Percentiles rank a stretch among this genome's conserved stretches.
phyloP scores from a whole-genome alignment of 176 grass and related monocot genomes.

The Eleusine coracana region DNA sequence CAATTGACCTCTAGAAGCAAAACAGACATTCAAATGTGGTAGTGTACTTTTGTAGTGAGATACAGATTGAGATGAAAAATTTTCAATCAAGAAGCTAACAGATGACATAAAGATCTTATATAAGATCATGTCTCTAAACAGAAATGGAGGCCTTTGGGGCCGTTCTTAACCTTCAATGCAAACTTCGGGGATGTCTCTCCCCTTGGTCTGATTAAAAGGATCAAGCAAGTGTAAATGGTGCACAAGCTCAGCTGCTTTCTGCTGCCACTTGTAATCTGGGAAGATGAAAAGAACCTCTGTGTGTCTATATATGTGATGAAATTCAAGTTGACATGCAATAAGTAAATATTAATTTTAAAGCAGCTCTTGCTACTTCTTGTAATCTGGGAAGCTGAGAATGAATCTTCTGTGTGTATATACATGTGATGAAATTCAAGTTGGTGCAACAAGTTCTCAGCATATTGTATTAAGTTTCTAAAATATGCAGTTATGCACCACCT shows the following conservation, averaged over 20 bases:
- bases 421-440: neutral
- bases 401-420: too few relatives aligned
- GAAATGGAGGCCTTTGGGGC: neutral
- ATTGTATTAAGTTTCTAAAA: neutral
- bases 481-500: conserved; percentile 9
- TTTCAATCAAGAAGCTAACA: neutral
- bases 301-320: neutral
- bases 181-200: neutral
- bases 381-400: too few relatives aligned
- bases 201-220: neutral
- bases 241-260: neutral
- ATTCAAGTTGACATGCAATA: neutral
- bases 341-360: too few relatives aligned
- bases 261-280: neutral
- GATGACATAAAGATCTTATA: neutral
- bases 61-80: neutral
- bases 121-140: neutral
- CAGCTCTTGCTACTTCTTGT: too few relatives aligned
- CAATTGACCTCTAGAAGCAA: too few relatives aligned
- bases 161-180: neutral
- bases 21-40: too few relatives aligned
- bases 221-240: neutral
- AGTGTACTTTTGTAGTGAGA: neutral
- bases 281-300: neutral
- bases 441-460: neutral